Evolutionary conservation across 23 red algal genomes (phyloP), one percentile per base, ranked within the genome.

Genomic region (Gracilariopsis chorda): DNA sequence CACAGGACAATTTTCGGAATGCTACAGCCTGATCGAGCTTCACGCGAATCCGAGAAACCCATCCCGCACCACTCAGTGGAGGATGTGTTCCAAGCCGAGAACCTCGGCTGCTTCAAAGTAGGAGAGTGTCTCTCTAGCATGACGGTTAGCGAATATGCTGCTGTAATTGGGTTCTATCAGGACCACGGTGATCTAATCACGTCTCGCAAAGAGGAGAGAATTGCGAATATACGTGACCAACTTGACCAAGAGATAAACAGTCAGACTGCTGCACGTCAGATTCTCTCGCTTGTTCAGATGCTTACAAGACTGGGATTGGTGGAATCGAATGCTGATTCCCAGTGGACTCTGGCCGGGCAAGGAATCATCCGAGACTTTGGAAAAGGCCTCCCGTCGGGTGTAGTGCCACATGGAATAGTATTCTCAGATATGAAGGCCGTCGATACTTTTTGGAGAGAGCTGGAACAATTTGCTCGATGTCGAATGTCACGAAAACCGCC

Each of bases 301-400:
- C 58, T 89, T 10, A 60, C 65, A 42, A 73, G 51, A 76, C 69
- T 89, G 40, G 68, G 51, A 2, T 52, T 89, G 8, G 45, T 89
- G 4, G 40, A 77, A 29, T 77, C 65, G 16, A 39, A 48, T 47
- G 35, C 32, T 6, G 51, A 89, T 19, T 52, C 46, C n/a, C 61
- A 59, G 24, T 89, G 61, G 61, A 41, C 70, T 73, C 70, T 89
- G 7, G 42, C 49, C 16, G 85, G 85, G 10, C 21, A 43, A 25
- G 85, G 85, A 41, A 52, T 89, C 24, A 73, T 89, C 48, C 34
- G 85, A 29, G 69, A 89, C 58, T 89, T 89, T 67, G 85, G 85
- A 20, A 57, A 43, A 62, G 85, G 85, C 14, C 59, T 89, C 48
- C 85, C 85, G 9, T 51, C 48, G 6, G 85, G 85, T 51, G 85